phyloP scores from a whole-genome alignment of 345 rosid genomes.

The Syzygium jambos region DNA sequence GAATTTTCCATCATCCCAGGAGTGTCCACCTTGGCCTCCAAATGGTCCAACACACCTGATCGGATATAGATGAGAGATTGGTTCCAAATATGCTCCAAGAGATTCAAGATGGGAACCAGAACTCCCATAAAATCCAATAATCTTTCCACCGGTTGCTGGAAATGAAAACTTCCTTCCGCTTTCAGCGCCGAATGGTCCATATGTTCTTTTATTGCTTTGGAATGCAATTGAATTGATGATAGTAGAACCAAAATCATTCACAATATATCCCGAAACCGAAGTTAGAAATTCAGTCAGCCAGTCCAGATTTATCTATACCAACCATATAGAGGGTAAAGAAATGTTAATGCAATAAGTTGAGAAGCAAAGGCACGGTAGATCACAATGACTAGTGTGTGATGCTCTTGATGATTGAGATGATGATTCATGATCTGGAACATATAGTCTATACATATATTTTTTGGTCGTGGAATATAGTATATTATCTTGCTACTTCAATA shows the following conservation, averaged over 20 bases:
- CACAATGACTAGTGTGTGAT: too few species aligned
- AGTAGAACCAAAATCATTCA: neutral
- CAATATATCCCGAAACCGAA: neutral
- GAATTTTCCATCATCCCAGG: neutral
- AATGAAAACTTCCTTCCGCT: neutral
- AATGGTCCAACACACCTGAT: neutral
- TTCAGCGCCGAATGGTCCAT: neutral
- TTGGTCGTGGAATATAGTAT: too few species aligned
- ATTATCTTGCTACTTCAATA: too few species aligned
- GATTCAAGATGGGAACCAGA: neutral
- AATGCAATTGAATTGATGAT: neutral
- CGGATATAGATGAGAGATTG: neutral
- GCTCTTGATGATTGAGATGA: too few species aligned
- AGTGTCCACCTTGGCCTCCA: neutral
- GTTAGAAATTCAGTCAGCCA: neutral
- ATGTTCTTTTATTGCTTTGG: neutral
- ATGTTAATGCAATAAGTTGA: too few species aligned
- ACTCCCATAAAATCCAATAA: neutral
- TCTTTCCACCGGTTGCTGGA: neutral
- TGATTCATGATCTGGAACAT: neutral
- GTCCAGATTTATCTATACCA: neutral
- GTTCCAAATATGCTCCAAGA: neutral
- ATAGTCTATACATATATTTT: too few species aligned
- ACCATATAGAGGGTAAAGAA: neutral
- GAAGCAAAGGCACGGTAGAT: too few species aligned